These are phyloP conservation scores for Rubia yunnanensis DNA, from an alignment of 257 asterid genomes.

Conservation along the genomic window DNA sequence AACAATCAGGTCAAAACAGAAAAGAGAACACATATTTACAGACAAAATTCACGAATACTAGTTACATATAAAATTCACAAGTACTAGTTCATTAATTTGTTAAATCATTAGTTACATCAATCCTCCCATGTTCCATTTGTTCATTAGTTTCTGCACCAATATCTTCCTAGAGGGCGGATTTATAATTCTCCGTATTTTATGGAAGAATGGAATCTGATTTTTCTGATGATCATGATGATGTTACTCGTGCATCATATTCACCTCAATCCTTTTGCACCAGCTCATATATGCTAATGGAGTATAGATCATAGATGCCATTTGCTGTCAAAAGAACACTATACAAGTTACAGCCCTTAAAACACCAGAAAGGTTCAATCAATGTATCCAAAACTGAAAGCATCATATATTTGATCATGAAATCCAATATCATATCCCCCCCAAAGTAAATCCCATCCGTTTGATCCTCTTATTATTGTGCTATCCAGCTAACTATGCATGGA, in stretches of 20 bases:
- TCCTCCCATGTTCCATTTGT: too few species aligned
- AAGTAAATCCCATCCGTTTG: neutral
- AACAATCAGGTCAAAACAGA: too few species aligned
- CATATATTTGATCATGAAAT: conserved; percentile 1
- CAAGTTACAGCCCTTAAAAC: neutral
- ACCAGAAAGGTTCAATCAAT: conserved; percentile 23
- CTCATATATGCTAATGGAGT: neutral
- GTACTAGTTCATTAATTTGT: too few species aligned
- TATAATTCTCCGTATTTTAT: too few species aligned
- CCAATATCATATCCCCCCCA: neutral
- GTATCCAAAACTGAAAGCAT: conserved; percentile 3
- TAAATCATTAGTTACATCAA: too few species aligned
- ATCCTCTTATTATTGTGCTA: conserved; percentile 10
- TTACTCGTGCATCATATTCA: neutral
- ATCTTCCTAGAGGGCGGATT: too few species aligned
- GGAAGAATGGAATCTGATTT: conserved; percentile 7
- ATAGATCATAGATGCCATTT: conserved; percentile 12
- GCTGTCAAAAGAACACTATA: conserved; percentile 12
- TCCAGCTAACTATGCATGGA: conserved; percentile 5
- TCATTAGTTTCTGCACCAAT: too few species aligned
- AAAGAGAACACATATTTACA: too few species aligned
- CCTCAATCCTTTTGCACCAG: conserved; percentile 4
- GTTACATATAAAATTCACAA: too few species aligned
- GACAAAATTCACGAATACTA: too few species aligned
- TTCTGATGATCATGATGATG: neutral